Conservation (phyloP, 495 filamentous ascomycete species). For the Cladorrhinum samala region DNA sequence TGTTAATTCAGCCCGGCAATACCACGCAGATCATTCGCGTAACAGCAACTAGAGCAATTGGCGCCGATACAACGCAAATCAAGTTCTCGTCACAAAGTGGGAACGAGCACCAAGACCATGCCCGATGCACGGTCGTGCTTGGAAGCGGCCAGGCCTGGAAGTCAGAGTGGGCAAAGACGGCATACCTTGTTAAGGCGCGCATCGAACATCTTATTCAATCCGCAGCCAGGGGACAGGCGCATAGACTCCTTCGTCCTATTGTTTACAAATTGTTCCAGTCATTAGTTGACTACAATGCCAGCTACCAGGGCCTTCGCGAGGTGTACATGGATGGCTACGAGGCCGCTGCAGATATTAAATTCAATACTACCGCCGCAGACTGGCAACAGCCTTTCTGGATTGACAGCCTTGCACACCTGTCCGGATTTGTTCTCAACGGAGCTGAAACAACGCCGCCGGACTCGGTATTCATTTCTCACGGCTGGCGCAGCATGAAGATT, state of each 20-base stretch:
- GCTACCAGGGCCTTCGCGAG: constrained; percentile 19
- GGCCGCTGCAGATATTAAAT: constrained; percentile 22
- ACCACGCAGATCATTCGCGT: constrained; percentile 15
- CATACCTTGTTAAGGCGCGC: constrained; percentile 36
- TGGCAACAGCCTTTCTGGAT: constrained; percentile 61
- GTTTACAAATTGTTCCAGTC: constrained; percentile 59
- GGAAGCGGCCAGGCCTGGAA: constrained; percentile 26
- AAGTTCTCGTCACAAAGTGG: constrained; percentile 18
- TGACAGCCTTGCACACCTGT: constrained; percentile 49
- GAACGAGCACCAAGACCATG: constrained; percentile 25
- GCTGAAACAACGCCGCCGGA: constrained; percentile 53
- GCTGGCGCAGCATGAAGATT: constrained; percentile 57
- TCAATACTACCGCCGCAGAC: constrained; percentile 24
- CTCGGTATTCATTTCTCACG: constrained; percentile 58
- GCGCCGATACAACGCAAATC: constrained; percentile 11
- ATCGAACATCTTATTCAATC: constrained; percentile 33
- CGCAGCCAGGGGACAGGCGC: constrained; percentile 32
- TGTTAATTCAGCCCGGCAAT: constrained; percentile 39
- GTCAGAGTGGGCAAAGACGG: constrained; percentile 35
- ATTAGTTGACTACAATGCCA: constrained; percentile 49
- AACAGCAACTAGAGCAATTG: constrained; percentile 11
- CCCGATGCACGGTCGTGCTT: constrained; percentile 31
- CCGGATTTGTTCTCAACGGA: constrained; percentile 65
- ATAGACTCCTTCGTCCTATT: constrained; percentile 48
- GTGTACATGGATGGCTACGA: constrained; percentile 25